A percentile compares a stretch with the other conserved stretches of the same genome.
Conservation (phyloP, 148 eudicot species). For the Vaccinium corymbosum region DNA sequence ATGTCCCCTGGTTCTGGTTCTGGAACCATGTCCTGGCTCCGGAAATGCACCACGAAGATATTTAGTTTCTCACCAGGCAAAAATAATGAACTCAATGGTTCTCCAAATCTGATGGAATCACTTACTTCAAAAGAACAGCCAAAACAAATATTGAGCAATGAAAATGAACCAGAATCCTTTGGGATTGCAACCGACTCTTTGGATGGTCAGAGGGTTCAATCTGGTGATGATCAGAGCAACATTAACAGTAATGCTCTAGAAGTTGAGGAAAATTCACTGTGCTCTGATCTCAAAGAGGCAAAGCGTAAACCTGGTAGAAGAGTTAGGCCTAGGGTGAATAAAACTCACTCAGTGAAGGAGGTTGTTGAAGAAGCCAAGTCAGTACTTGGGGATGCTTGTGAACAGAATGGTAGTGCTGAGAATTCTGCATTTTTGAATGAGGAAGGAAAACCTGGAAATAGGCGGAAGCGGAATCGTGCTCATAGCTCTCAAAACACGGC, state of each 20-base stretch:
- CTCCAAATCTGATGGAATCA: conserved; percentile 29
- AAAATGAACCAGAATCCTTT: conserved; percentile 44
- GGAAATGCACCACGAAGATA: conserved; percentile 76
- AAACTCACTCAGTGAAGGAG: conserved; percentile 44
- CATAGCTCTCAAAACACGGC: conserved; percentile 48
- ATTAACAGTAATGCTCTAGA: conserved; percentile 31
- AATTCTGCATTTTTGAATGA: conserved; percentile 39
- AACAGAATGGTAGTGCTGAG: conserved; percentile 51
- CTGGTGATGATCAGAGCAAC: conserved; percentile 37
- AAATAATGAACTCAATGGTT: conserved; percentile 40
- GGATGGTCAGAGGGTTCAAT: conserved; percentile 40
- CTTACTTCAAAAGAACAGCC: conserved; percentile 29
- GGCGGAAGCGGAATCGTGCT: conserved; percentile 54
- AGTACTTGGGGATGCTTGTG: conserved; percentile 38
- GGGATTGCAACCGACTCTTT: conserved; percentile 43
- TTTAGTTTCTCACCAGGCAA: conserved; percentile 70
- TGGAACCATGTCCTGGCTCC: conserved; percentile 76
- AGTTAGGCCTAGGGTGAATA: conserved; percentile 30
- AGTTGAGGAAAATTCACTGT: conserved; percentile 42
- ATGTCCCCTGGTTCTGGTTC: conserved; percentile 46
- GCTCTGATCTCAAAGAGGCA: conserved; percentile 35
- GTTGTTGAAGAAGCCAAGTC: conserved; percentile 48
- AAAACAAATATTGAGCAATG: conserved; percentile 33
- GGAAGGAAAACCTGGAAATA: conserved; percentile 42
- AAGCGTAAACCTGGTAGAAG: conserved; percentile 34